phyloP scores from a whole-genome alignment of 2,329 filamentous ascomycete species.

The Ophiostoma triangulosporum region DNA sequence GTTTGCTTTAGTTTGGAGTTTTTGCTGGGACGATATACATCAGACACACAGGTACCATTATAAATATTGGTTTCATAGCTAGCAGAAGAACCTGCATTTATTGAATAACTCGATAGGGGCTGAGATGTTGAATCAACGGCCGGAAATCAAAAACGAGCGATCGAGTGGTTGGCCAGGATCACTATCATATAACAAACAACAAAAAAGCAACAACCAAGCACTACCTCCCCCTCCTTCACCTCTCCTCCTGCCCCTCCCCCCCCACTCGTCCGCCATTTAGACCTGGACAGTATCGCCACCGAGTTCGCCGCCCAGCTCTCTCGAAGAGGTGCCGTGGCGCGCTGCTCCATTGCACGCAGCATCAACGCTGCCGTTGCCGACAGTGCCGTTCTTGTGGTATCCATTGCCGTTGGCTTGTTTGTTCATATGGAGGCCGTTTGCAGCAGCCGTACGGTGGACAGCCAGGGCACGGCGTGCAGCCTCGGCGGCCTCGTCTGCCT shows the following conservation, averaged over 20 bases:
- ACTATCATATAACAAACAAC: not conserved
- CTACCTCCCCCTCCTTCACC: not conserved
- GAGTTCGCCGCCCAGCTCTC: conserved; percentile 48
- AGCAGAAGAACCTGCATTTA: too few species aligned
- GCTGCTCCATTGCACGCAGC: conserved; percentile 12
- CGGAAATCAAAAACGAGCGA: not conserved
- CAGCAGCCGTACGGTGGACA: conserved; percentile 20
- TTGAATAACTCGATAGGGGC: not conserved
- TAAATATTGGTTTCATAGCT: too few species aligned
- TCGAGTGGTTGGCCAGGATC: not conserved
- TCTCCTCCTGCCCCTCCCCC: not conserved
- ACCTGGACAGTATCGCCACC: conserved; percentile 38
- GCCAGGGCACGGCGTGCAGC: conserved; percentile 30
- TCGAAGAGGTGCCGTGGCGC: conserved; percentile 35
- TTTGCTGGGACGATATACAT: not conserved
- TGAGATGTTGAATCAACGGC: conserved; percentile 10
- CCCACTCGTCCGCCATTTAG: conserved; percentile 1
- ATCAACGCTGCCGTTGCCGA: conserved; percentile 5
- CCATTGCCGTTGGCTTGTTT: not conserved
- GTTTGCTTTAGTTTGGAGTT: not conserved
- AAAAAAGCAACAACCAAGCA: not conserved
- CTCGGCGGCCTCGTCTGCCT: conserved; percentile 34
- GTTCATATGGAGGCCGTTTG: not conserved
- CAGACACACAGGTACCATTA: not conserved
- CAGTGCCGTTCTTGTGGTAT: conserved; percentile 9